phyloP scores from a whole-genome alignment of 768 basidiomycete species.

The Boletus edulis region DNA sequence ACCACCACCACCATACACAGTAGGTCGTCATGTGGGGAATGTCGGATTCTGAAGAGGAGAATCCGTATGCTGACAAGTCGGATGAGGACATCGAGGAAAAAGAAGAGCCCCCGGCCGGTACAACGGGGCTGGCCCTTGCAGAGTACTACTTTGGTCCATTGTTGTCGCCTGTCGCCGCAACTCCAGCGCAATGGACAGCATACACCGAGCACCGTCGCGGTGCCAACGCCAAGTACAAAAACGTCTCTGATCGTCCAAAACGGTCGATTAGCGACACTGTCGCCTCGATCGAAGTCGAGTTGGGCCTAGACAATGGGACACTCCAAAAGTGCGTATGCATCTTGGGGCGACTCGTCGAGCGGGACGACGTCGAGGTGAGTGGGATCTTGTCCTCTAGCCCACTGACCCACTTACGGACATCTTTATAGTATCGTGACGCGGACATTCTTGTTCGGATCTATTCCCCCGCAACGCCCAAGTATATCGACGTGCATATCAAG shows the following conservation, averaged over 20 bases:
- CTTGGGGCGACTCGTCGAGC: background rate
- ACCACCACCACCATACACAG: background rate
- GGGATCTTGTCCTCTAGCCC: background rate
- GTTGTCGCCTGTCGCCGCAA: slow-evolving; percentile 3
- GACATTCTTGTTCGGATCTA: slow-evolving; percentile 2
- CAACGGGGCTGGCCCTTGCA: slow-evolving; percentile 3
- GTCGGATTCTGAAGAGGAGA: no score
- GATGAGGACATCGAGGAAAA: no score
- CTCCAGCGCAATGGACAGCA: background rate
- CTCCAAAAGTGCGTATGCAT: slow-evolving; percentile 11
- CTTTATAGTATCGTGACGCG: background rate
- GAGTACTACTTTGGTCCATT: slow-evolving; percentile 6
- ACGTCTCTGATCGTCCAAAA: background rate
- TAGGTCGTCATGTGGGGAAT: no score
- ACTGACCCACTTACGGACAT: background rate
- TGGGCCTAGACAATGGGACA: background rate
- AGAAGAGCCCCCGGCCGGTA: background rate
- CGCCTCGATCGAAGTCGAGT: slow-evolving; percentile 1
- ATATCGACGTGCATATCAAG: slow-evolving; percentile 16
- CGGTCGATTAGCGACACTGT: background rate
- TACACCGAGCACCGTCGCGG: slow-evolving; percentile 6
- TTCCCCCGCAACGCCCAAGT: slow-evolving; percentile 9
- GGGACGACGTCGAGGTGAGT: background rate
- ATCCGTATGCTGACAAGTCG: no score
- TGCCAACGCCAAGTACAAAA: background rate